Evolutionary conservation across 495 filamentous ascomycete genomes (phyloP).

Genomic region (Choiromyces venosus): DNA sequence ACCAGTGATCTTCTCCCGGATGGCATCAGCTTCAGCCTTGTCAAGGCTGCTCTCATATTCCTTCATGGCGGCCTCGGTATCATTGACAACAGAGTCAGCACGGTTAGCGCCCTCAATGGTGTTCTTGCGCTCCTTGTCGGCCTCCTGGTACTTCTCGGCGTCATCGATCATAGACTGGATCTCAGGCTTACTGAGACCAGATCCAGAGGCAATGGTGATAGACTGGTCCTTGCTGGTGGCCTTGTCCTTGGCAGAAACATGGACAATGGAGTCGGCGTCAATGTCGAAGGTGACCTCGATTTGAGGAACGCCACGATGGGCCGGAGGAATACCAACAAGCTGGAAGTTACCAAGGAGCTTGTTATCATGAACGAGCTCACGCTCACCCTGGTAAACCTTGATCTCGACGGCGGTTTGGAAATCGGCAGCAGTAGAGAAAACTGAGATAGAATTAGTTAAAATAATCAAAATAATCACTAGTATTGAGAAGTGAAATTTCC

Average conservation of each 20-base stretch:
- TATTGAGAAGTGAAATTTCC: neutral
- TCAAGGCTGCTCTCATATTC: conserved; percentile 93
- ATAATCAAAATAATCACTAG: neutral
- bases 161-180: conserved; percentile 96
- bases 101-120: conserved; percentile 95
- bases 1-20: conserved; percentile 85
- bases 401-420: conserved; percentile 99
- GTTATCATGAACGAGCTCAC: conserved; percentile 98
- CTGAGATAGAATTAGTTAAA: conserved; percentile 29
- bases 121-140: conserved; percentile 93
- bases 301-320: conserved; percentile 95
- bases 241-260: conserved; percentile 99
- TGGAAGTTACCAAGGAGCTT: conserved; percentile 99
- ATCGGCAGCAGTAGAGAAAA: conserved; percentile 96
- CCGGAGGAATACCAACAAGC: conserved; percentile 94
- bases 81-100: conserved; percentile 90
- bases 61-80: conserved; percentile 97
- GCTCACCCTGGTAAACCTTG: conserved; percentile 99
- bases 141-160: conserved; percentile 90
- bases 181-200: conserved; percentile 89
- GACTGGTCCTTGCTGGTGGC: conserved; percentile 99
- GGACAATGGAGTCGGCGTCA: conserved; percentile 97
- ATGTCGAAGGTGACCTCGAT: conserved; percentile 99
- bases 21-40: conserved; percentile 87
- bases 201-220: conserved; percentile 97